A percentile compares a stretch with the other conserved stretches of the same genome.
Conservation (phyloP, 352 stramenopile species). For the Pythium sukuiense region DNA sequence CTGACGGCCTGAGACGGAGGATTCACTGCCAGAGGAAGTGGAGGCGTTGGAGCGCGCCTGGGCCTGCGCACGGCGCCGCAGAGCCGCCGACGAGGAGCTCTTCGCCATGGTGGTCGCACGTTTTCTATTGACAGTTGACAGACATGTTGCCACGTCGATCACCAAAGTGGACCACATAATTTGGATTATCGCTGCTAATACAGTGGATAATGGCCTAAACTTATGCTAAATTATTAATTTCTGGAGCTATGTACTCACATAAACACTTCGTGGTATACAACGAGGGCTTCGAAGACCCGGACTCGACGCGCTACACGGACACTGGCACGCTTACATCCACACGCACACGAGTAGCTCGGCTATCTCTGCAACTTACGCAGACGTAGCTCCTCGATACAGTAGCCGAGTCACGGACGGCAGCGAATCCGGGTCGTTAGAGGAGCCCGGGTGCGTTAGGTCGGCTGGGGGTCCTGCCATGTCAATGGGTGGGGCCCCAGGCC, state of each 20-base stretch:
- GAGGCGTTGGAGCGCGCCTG: slow-evolving; percentile 24
- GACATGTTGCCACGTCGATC: slow-evolving; percentile 25
- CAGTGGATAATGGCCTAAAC: not conserved
- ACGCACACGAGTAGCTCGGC: not conserved
- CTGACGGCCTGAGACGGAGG: not conserved
- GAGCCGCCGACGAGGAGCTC: slow-evolving; percentile 14
- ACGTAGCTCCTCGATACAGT: slow-evolving; percentile 34
- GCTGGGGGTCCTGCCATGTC: slow-evolving; percentile 9
- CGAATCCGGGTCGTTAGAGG: slow-evolving; percentile 36
- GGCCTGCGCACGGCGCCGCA: slow-evolving; percentile 32
- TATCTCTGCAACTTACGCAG: not conserved
- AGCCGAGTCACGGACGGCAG: slow-evolving; percentile 68
- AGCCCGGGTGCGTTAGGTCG: slow-evolving; percentile 15
- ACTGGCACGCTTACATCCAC: slow-evolving; percentile 5
- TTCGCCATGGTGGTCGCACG: slow-evolving; percentile 22
- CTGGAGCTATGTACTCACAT: slow-evolving; percentile 18
- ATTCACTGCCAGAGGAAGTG: not conserved
- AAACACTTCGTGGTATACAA: not conserved
- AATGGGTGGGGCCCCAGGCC: slow-evolving; percentile 3
- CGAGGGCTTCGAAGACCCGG: not conserved
- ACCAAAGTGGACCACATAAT: slow-evolving; percentile 13
- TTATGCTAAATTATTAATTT: slow-evolving; percentile 1
- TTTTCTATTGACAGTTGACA: not conserved
- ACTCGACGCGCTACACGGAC: not conserved
- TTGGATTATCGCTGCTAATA: not conserved